phyloP scores from a whole-genome alignment of 345 rosid genomes.

The Linum tenue region DNA sequence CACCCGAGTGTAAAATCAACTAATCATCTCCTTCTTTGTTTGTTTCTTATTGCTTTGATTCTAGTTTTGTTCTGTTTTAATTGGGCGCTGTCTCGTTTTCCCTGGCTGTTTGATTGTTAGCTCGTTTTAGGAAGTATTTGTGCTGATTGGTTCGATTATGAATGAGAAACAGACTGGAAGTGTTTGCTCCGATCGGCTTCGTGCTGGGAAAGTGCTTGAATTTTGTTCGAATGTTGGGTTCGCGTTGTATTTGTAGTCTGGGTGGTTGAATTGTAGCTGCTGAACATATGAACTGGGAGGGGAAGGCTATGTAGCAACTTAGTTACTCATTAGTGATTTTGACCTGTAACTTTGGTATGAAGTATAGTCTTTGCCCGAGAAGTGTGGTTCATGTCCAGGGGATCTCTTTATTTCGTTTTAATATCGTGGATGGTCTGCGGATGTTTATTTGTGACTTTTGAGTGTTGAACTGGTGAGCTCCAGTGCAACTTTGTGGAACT shows the following conservation, averaged over 20 bases:
- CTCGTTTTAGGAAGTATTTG: neutral
- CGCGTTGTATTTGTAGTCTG: no score
- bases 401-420: no score
- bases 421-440: neutral
- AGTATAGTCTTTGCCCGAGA: no score
- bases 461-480: neutral
- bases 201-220: neutral
- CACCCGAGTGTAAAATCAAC: constrained; percentile 59
- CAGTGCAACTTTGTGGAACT: neutral
- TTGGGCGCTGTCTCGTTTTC: neutral
- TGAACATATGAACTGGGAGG: no score
- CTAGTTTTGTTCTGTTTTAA: neutral
- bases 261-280: no score
- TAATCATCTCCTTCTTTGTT: neutral
- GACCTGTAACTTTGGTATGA: no score
- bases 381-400: no score
- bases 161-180: neutral
- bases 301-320: no score
- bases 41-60: neutral
- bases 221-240: no score
- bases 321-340: no score
- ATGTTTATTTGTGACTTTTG: neutral
- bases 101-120: neutral
- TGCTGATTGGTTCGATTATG: neutral
- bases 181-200: neutral